Evolutionary conservation across 2,329 filamentous ascomycete genomes (phyloP).

Genomic region (Calonectria multiphialidica): DNA sequence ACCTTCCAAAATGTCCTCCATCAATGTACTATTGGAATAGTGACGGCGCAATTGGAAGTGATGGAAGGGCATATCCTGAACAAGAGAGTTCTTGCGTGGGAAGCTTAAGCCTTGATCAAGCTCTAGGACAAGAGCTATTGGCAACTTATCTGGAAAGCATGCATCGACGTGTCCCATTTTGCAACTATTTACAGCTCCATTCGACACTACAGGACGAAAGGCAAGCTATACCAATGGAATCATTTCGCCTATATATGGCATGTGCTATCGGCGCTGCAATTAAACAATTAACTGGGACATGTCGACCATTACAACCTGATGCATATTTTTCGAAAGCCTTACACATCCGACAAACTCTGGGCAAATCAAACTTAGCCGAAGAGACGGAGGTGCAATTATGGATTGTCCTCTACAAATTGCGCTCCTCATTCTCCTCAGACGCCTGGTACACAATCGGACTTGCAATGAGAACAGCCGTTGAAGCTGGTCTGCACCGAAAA

Average conservation of each 20-base stretch:
- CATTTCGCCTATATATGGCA: slow-evolving; percentile 8
- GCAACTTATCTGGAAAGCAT: slow-evolving; percentile 5
- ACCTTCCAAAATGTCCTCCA: not conserved
- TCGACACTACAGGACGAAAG: not conserved
- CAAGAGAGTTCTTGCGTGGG: not conserved
- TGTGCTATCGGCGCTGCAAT: slow-evolving; percentile 12
- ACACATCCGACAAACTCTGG: not conserved
- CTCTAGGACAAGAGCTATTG: not conserved
- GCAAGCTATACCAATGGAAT: not conserved
- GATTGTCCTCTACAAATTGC: slow-evolving; percentile 18
- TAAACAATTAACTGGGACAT: not conserved
- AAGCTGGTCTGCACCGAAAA: slow-evolving; percentile 17
- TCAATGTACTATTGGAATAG: too few species aligned
- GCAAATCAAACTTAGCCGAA: not conserved
- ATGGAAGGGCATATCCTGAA: not conserved
- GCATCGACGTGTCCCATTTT: slow-evolving; percentile 15
- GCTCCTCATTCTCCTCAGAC: slow-evolving; percentile 11
- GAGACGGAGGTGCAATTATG: slow-evolving; percentile 2
- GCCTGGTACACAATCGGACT: slow-evolving; percentile 15
- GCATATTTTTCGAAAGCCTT: not conserved
- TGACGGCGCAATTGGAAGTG: too few species aligned
- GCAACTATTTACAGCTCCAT: not conserved
- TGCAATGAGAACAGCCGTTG: slow-evolving; percentile 16
- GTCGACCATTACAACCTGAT: not conserved
- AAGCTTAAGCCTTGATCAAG: not conserved